Percentiles rank a stretch among this genome's conserved stretches.
phyloP scores from a whole-genome alignment of 2,329 filamentous ascomycete species.

The Beauveria australis region DNA sequence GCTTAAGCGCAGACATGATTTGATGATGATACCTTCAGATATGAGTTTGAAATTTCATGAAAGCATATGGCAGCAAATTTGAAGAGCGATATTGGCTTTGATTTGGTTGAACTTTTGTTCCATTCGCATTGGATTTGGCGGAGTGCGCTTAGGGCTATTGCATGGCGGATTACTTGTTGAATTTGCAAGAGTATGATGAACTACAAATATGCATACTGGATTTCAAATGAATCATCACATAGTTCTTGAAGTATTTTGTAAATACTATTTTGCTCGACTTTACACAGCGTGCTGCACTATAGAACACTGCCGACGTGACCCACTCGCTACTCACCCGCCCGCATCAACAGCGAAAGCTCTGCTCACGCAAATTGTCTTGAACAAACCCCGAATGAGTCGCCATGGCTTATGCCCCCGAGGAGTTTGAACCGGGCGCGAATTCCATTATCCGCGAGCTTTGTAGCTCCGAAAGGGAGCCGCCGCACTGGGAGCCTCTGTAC shows the following conservation, averaged over 20 bases:
- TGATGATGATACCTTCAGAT: slow-evolving; percentile 2
- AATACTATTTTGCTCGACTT: not conserved
- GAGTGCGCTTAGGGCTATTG: not conserved
- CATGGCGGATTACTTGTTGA: not conserved
- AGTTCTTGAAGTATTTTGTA: too few species aligned
- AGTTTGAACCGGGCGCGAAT: slow-evolving; percentile 18
- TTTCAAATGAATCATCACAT: not conserved
- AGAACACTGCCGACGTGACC: not conserved
- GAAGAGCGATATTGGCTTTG: not conserved
- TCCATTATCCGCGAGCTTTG: slow-evolving; percentile 27
- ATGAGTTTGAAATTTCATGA: not conserved
- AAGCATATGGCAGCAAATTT: not conserved
- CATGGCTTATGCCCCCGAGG: not conserved
- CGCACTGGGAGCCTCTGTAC: slow-evolving; percentile 46
- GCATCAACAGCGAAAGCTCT: not conserved
- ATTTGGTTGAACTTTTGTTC: not conserved
- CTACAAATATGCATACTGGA: not conserved
- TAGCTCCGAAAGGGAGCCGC: slow-evolving; percentile 16
- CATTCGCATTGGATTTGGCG: not conserved
- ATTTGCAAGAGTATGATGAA: not conserved
- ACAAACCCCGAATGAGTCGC: not conserved
- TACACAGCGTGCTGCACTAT: not conserved
- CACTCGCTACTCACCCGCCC: not conserved
- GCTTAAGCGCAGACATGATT: not conserved
- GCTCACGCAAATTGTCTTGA: not conserved